These are phyloP conservation scores for Coemansia guatemalensis DNA, from an alignment of 192 early-diverging fungal species.

Conservation along the genomic window DNA sequence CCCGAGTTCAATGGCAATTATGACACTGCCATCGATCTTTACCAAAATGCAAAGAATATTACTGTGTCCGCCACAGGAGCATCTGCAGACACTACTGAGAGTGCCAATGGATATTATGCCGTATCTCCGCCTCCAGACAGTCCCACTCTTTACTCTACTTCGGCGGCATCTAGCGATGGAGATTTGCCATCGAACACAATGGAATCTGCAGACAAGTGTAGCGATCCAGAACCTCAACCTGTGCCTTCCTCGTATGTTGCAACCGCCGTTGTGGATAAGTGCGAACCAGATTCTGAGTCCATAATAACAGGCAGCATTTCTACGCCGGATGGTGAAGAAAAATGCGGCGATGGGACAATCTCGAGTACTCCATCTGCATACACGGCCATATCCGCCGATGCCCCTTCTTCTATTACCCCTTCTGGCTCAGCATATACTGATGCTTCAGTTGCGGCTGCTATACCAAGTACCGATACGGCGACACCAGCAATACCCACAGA, in stretches of 20 bases:
- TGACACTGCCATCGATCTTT: slow-evolving; percentile 28
- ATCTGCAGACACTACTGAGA: too few species aligned
- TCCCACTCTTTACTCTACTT: too few species aligned
- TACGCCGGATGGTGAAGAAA: background rate
- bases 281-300: too few species aligned
- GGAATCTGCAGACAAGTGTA: too few species aligned
- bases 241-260: too few species aligned
- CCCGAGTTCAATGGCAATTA: slow-evolving; percentile 52
- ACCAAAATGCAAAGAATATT: slow-evolving; percentile 22
- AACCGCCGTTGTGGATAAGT: too few species aligned
- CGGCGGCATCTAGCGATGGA: too few species aligned
- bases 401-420: background rate
- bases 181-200: too few species aligned
- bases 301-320: slow-evolving; percentile 4
- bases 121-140: too few species aligned
- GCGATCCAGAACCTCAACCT: too few species aligned
- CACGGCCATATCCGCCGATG: background rate
- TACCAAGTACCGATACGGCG: background rate
- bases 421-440: background rate
- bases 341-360: background rate
- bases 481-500: too few species aligned
- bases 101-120: too few species aligned
- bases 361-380: background rate
- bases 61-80: slow-evolving; percentile 21
- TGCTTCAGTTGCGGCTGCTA: background rate